Evolutionary conservation across 2,329 filamentous ascomycete genomes (phyloP).

Genomic region (Septoria linicola): DNA sequence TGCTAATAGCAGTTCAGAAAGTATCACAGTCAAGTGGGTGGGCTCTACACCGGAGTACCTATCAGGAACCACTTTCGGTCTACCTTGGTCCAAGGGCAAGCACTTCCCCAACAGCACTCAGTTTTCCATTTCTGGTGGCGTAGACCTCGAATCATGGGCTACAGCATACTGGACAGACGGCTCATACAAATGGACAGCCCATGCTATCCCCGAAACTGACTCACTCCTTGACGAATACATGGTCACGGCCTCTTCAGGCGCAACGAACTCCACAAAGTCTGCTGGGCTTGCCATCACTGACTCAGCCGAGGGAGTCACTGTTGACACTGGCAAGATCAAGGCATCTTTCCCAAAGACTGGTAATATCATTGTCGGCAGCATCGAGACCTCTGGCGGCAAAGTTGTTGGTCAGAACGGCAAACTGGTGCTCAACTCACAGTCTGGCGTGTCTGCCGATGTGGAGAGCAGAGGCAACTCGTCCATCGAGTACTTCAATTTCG

Average conservation of each 20-base stretch:
- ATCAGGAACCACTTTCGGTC: constrained; percentile 41
- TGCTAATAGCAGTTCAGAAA: constrained; percentile 4
- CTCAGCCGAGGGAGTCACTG: constrained; percentile 29
- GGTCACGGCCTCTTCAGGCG: constrained; percentile 37
- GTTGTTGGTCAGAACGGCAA: constrained; percentile 40
- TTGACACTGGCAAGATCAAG: constrained; percentile 38
- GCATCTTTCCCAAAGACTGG: constrained; percentile 40
- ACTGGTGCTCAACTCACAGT: constrained; percentile 56
- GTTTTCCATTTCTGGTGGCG: constrained; percentile 30
- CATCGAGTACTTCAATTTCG: constrained; percentile 48
- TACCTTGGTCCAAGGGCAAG: constrained; percentile 43
- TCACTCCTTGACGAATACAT: constrained; percentile 46
- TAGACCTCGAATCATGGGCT: constrained; percentile 54
- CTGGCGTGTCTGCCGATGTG: constrained; percentile 44
- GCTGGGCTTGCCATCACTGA: constrained; percentile 31
- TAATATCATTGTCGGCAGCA: constrained; percentile 34
- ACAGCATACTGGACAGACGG: constrained; percentile 62
- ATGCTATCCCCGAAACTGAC: constrained; percentile 52
- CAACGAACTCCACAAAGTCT: constrained; percentile 23
- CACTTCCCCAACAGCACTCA: constrained; percentile 40
- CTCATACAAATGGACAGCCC: constrained; percentile 62
- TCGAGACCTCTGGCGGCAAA: constrained; percentile 42
- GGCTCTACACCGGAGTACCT: constrained; percentile 23
- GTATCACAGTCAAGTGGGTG: constrained; percentile 14
- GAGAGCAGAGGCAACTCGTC: constrained; percentile 39